Evolutionary conservation across 768 basidiomycete genomes (phyloP).

Genomic region (Lentinula guzmanii): DNA sequence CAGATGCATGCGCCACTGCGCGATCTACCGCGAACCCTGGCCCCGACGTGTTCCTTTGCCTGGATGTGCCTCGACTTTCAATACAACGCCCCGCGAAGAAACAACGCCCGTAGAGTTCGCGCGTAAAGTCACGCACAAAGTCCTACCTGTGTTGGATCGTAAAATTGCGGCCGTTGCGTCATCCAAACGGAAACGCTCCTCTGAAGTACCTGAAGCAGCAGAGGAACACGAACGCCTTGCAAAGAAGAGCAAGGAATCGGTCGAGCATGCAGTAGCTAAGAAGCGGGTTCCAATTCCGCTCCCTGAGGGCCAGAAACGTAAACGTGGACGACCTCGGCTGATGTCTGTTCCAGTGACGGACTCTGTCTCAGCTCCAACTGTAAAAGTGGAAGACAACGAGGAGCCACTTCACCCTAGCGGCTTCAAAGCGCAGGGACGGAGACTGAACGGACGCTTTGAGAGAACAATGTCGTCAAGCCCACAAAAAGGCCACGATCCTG

Average conservation of each 20-base stretch:
- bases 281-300: not conserved
- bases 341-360: not conserved
- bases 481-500: not conserved
- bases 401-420: not conserved
- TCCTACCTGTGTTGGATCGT: conserved; percentile 43
- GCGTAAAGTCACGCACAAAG: conserved; percentile 46
- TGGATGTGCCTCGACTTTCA: conserved; percentile 30
- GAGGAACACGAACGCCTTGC: not conserved
- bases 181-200: not conserved
- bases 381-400: conserved; percentile 4
- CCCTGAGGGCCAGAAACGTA: conserved; percentile 3
- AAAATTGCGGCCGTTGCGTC: conserved; percentile 42
- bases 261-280: not conserved
- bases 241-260: not conserved
- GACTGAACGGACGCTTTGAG: conserved; percentile 5
- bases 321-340: conserved; percentile 3
- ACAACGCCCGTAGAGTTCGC: conserved; percentile 37
- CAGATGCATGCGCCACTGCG: conserved; percentile 76
- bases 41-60: conserved; percentile 54
- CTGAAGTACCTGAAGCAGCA: not conserved
- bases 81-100: conserved; percentile 47
- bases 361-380: not conserved
- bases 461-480: not conserved
- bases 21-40: conserved; percentile 71
- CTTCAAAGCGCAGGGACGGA: conserved; percentile 3